A percentile compares a stretch with the other conserved stretches of the same genome.
Evolutionary conservation across 2,329 filamentous ascomycete genomes (phyloP).

Genomic region (Monosporascus sp.): DNA sequence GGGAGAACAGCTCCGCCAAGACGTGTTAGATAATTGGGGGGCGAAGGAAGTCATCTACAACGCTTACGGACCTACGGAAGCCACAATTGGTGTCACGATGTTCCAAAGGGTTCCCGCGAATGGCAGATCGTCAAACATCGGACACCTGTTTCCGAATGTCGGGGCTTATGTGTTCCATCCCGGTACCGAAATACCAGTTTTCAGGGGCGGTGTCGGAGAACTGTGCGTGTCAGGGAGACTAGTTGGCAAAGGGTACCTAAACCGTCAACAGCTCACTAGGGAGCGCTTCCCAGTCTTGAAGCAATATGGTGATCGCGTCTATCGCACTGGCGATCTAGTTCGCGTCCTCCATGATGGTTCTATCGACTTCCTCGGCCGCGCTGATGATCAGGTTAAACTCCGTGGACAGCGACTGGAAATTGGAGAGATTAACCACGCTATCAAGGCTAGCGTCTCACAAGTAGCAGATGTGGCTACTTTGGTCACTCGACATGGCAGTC

Average conservation of each 20-base stretch:
- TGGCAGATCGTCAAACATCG: constrained; percentile 83
- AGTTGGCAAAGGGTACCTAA: constrained; percentile 85
- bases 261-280: constrained; percentile 68
- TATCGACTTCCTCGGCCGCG: constrained; percentile 82
- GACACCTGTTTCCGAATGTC: constrained; percentile 80
- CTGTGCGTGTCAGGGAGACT: constrained; percentile 82
- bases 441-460: constrained; percentile 52
- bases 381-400: constrained; percentile 89
- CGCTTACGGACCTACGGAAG: constrained; percentile 86
- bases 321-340: constrained; percentile 86
- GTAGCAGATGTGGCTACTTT: constrained; percentile 71
- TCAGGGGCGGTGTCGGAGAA: constrained; percentile 77
- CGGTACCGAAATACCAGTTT: constrained; percentile 63
- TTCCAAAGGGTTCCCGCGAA: constrained; percentile 73
- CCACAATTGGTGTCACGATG: constrained; percentile 89
- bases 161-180: constrained; percentile 73
- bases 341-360: constrained; percentile 73
- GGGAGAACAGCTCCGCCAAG: constrained; percentile 81
- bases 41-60: constrained; percentile 79
- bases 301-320: constrained; percentile 57
- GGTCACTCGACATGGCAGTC: constrained; percentile 62
- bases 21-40: constrained; percentile 85
- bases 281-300: constrained; percentile 68
- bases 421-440: constrained; percentile 83
- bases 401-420: constrained; percentile 85